Evolutionary conservation across 805 yeast genomes (phyloP).

Genomic region (Geotrichum ghanense): DNA sequence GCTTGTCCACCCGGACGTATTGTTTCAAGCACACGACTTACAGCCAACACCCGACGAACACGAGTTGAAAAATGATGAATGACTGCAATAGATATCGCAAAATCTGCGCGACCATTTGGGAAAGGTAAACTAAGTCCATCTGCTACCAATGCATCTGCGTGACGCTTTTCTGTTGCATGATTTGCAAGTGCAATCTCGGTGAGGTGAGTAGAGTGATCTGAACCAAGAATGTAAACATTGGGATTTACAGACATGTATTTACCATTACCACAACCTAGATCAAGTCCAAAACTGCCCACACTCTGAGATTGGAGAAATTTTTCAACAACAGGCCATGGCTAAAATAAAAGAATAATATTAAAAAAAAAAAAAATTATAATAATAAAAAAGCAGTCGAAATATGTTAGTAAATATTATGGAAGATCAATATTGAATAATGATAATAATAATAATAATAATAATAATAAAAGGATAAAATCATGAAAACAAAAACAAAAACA

Average conservation of each 20-base stretch:
- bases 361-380: too few relatives aligned
- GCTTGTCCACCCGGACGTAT: slow-evolving; percentile 54
- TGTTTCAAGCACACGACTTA: slow-evolving; percentile 51
- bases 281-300: slow-evolving; percentile 64
- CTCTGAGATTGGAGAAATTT: slow-evolving; percentile 41
- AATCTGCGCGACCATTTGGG: slow-evolving; percentile 43
- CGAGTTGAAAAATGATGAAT: slow-evolving; percentile 89
- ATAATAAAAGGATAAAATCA: not conserved
- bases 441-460: too few relatives aligned
- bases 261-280: slow-evolving; percentile 97
- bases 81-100: slow-evolving; percentile 92
- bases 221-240: slow-evolving; percentile 59
- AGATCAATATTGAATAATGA: not conserved
- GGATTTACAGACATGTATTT: slow-evolving; percentile 70
- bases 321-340: slow-evolving; percentile 95
- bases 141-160: slow-evolving; percentile 40
- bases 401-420: too few relatives aligned
- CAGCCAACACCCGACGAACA: slow-evolving; percentile 68
- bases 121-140: slow-evolving; percentile 70
- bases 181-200: slow-evolving; percentile 48
- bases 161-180: slow-evolving; percentile 32
- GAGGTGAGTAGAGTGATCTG: slow-evolving; percentile 53
- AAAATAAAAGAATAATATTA: not conserved
- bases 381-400: slow-evolving; percentile 13
- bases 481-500: not conserved